Base-by-base conservation (phyloP, 108 stramenopile species). In the Nitzschia palea region DNA sequence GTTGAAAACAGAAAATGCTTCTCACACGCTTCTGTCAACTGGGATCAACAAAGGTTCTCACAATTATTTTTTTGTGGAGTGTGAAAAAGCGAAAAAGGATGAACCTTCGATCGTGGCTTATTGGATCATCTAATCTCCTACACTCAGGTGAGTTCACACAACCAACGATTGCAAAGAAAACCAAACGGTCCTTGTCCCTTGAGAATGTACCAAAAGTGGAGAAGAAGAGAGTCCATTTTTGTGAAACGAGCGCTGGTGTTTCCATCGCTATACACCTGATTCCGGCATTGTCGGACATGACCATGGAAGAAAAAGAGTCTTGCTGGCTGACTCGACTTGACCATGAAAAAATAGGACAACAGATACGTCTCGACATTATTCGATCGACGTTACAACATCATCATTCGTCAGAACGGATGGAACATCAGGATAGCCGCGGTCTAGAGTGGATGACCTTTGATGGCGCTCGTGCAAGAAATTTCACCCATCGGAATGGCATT, bases 361-460 rank as follows among this genome's bases (percentile, higher is more conserved):
- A 15, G 26, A 17, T 56, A 14, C 27, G 55, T 17, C 33, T 17
- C 10, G 55, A 56, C 20, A 8, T 56, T n/a, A 56, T 56, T 12
- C 28, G 22, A 10, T 17, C 55, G 2, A 0, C 55, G 1, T 14
- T 56, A 8, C 22, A 34, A 27, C 33, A 56, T 34, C 33, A 31
- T 32, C 17, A 29, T 17, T 14, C 55, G 31, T n/a, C n/a, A n/a
- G 31, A 56, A 40, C 37, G n/a, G 33, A 17, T 0, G 5, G 48
- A 50, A 56, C 29, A 56, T 12, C 37, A 6, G 10, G 10, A 10
- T 12, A 52, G 51, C 12, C 55, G 55, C 15, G 55, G 55, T 29
- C 28, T 56, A n/a, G 55, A 56, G 20, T 56, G 55, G 55, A 56
- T 33, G 4, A 32, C 55, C 28, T 56, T 56, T 32, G 55, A 56